These are phyloP conservation scores for Lentinula aciculospora DNA, from an alignment of 768 basidiomycete genomes.

Conservation along the genomic window DNA sequence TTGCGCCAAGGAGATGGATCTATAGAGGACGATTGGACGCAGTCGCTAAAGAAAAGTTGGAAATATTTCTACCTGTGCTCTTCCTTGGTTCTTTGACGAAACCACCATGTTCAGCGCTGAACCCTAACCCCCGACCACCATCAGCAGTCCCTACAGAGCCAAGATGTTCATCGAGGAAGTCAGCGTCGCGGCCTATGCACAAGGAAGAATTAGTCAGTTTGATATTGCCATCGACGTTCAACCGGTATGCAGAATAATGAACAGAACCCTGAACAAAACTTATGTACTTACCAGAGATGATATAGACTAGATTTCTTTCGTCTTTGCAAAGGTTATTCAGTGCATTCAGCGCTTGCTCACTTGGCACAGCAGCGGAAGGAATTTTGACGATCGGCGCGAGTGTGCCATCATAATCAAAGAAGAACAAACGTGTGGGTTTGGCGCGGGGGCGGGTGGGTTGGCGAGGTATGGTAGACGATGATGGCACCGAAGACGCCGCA, in stretches of 20 bases:
- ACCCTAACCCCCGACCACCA: slow-evolving; percentile 54
- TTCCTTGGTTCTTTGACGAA: slow-evolving; percentile 76
- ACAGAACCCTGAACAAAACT: not conserved
- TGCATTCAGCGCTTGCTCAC: slow-evolving; percentile 64
- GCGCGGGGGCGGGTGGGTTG: not conserved
- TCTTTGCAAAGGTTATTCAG: slow-evolving; percentile 70
- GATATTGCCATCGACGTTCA: not conserved
- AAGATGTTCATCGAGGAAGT: slow-evolving; percentile 87
- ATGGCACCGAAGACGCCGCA: not conserved
- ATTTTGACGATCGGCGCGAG: slow-evolving; percentile 95
- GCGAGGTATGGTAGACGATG: not conserved
- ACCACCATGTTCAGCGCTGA: slow-evolving; percentile 94
- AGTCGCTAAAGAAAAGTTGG: not conserved
- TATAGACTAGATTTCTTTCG: slow-evolving; percentile 89
- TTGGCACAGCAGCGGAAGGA: slow-evolving; percentile 83
- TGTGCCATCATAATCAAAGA: slow-evolving; percentile 98
- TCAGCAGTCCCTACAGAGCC: slow-evolving; percentile 53
- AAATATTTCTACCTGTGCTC: slow-evolving; percentile 7
- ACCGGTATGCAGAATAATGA: not conserved
- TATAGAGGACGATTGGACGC: not conserved
- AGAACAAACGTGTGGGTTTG: slow-evolving; percentile 66
- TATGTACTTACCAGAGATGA: slow-evolving; percentile 63
- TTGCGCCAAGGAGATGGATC: slow-evolving; percentile 56
- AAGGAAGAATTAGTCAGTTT: not conserved
- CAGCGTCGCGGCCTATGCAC: slow-evolving; percentile 68